A percentile compares a stretch with the other conserved stretches of the same genome.
These are phyloP conservation scores for Pseudocohnilembus persalinus DNA, from an alignment of 169 alveolate genomes.

Conservation along the genomic window DNA sequence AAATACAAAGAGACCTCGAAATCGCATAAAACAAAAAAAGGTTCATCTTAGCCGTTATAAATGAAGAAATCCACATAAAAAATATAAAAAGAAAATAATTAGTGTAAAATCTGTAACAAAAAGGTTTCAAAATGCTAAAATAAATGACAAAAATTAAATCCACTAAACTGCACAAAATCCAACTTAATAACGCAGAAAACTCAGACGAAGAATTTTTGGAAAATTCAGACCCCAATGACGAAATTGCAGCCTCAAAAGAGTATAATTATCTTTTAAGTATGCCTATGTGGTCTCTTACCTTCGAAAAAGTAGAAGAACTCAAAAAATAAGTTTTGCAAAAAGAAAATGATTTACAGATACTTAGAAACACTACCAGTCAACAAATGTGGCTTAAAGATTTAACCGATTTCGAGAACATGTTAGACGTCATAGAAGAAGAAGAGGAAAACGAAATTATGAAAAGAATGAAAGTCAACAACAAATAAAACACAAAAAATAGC, in stretches of 20 bases:
- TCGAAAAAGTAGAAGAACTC: conserved; percentile 79
- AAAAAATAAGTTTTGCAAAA: conserved; percentile 53
- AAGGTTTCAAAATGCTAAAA: conserved; percentile 59
- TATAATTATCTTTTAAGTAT: conserved; percentile 77
- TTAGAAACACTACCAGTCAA: conserved; percentile 39
- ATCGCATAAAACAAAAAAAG: conserved; percentile 75
- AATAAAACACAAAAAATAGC: conserved; percentile 7
- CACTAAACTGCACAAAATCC: conserved; percentile 3
- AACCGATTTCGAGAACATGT: conserved; percentile 57
- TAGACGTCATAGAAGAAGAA: conserved; percentile 58
- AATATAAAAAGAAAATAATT: conserved; percentile 66
- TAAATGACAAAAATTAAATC: conserved; percentile 61
- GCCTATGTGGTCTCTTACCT: conserved; percentile 80
- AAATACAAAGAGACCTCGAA: conserved; percentile 71
- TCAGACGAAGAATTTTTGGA: conserved; percentile 12
- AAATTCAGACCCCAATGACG: conserved; percentile 48
- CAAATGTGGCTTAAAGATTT: conserved; percentile 79
- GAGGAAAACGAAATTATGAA: conserved; percentile 59
- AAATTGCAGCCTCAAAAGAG: conserved; percentile 60
- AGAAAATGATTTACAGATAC: conserved; percentile 58
- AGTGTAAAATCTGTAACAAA: conserved; percentile 53
- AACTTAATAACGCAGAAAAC: neutral
- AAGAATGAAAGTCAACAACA: conserved; percentile 4
- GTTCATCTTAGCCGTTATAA: conserved; percentile 76
- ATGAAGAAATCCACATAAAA: conserved; percentile 70